Conservation (phyloP, 179 eudicot species). For the Beta macrorhiza region DNA sequence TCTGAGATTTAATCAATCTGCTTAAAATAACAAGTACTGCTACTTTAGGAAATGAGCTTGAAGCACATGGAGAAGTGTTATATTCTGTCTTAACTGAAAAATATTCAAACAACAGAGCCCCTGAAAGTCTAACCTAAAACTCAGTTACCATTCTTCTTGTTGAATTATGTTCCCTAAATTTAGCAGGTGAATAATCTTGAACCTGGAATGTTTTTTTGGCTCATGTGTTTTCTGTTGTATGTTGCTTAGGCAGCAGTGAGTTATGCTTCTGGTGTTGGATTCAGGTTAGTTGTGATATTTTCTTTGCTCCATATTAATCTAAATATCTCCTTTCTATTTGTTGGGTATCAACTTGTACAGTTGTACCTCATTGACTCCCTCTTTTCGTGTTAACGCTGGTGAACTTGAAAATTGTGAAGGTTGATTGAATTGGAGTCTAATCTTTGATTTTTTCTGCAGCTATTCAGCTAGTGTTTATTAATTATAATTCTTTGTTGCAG, state of each 20-base stretch:
- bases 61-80: neutral
- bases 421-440: neutral
- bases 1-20: neutral
- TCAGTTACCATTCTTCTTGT: neutral
- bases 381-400: neutral
- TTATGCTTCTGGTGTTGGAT: constrained; percentile 84
- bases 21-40: neutral
- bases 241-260: constrained; percentile 79
- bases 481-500: constrained; percentile 44
- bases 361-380: neutral
- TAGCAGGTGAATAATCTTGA: constrained; percentile 12
- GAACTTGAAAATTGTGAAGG: neutral
- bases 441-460: neutral
- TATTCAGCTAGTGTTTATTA: neutral
- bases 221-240: constrained; percentile 22
- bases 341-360: neutral
- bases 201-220: constrained; percentile 7
- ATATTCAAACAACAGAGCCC: constrained; percentile 6
- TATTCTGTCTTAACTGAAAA: neutral
- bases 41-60: neutral
- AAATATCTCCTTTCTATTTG: neutral
- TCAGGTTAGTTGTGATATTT: constrained; percentile 52
- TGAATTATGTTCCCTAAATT: constrained; percentile 1
- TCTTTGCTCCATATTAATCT: neutral
- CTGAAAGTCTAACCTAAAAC: neutral